Base-by-base conservation (phyloP, 2,329 filamentous ascomycete genomes). In the Sarocladium strictum region DNA sequence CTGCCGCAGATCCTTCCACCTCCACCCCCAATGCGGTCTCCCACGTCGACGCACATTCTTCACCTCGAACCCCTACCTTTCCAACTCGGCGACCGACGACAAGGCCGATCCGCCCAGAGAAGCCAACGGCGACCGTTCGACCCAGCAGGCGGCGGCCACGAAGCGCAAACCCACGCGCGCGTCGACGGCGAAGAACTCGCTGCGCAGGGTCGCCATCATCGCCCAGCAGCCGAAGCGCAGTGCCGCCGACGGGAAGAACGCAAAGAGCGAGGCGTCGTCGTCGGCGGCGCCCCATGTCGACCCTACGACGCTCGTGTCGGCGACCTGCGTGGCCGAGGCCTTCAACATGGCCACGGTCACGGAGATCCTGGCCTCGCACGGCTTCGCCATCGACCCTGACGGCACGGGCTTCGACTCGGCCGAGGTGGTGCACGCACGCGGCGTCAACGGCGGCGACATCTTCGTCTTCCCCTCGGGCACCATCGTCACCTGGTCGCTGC, bases 381-480 rank as follows among this genome's bases (percentile, higher is more conserved):
- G 80, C 50, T 86, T 85, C 64, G 69, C 72, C 38, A 77, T 86
- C 53, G 82, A 86, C 62, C 83, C 83, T 2, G 81, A 86, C 61
- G 72, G 70, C 50, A 83, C 78, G 12, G 79, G 76, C 14, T 85
- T 86, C 61, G 81, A 85, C 60, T 72, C 76, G 47, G 75, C 76
- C 59, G 82, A 85, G 63, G 81, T 86, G 5, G 79, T 86, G 50
- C 83, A 86, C 63, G 83, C 82, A 6, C 74, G 81, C 53, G 76
- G 77, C 9, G 75, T 79, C 56, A 80, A 83, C 65, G 77, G 83
- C 56, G 92, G 91, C 32, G 94, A 99, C 71, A 84, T 97, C 52
- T 97, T 97, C 66, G 86, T 99, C 55, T 99, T 99, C 61, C 91
- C 93, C 9, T 96, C 92, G 0, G 94, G 94, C 11, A 96, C 92